Conservation (phyloP, 2,329 filamentous ascomycete genomes). For the Plenodomus biglobosus region DNA sequence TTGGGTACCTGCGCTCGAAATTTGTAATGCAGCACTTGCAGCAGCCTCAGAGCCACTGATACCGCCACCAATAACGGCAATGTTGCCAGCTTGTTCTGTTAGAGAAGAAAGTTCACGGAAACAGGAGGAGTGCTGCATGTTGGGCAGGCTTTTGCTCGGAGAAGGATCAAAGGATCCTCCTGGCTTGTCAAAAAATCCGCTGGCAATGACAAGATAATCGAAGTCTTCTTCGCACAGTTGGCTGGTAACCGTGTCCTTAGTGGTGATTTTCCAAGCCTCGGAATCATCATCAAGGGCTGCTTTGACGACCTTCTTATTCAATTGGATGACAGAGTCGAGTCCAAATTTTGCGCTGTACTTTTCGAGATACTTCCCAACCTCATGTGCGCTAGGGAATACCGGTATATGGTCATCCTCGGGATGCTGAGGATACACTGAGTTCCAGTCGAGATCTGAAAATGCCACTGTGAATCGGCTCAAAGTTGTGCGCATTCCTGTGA, state of each 20-base stretch:
- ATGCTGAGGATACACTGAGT: constrained; percentile 18
- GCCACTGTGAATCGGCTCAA: constrained; percentile 73
- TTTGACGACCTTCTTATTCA: constrained; percentile 46
- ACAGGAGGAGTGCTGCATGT: constrained; percentile 33
- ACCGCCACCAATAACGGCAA: constrained; percentile 76
- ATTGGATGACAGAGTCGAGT: constrained; percentile 52
- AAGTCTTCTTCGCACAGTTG: constrained; percentile 48
- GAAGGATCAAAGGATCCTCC: constrained; percentile 16
- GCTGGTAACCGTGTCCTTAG: constrained; percentile 15
- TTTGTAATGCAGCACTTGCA: constrained; percentile 68
- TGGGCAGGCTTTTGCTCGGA: constrained; percentile 1
- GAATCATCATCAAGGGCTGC: constrained; percentile 19
- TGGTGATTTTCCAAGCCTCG: constrained; percentile 25
- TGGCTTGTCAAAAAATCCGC: constrained; percentile 68
- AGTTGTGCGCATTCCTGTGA: constrained; percentile 56
- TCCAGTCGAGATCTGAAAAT: constrained; percentile 69
- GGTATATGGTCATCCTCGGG: constrained; percentile 44
- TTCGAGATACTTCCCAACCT: constrained; percentile 72
- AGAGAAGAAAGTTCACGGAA: constrained; percentile 30
- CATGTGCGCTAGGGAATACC: constrained; percentile 74
- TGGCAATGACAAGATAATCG: constrained; percentile 71
- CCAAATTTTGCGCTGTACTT: constrained; percentile 64
- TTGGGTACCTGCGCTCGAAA: constrained; percentile 65
- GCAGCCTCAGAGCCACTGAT: constrained; percentile 82
- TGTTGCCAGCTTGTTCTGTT: constrained; percentile 52